Evolutionary conservation across 2,329 filamentous ascomycete species (phyloP).

Genomic region (Sarocladium kiliense): DNA sequence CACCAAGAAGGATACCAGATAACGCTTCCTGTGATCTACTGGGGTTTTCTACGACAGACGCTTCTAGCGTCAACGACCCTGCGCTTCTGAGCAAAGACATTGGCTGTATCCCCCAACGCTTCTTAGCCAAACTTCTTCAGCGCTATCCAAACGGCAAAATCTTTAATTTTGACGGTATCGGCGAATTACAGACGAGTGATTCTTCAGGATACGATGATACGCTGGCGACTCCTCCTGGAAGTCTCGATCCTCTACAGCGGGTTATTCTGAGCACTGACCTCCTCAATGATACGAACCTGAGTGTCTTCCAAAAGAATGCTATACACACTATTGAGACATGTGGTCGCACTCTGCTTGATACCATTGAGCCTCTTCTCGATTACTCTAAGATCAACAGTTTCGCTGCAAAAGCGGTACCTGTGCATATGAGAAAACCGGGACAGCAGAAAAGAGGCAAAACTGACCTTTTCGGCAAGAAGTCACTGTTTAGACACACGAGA

Average conservation of each 20-base stretch:
- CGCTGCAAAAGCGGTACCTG: too few species aligned
- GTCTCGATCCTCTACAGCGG: slow-evolving; percentile 52
- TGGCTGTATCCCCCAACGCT: slow-evolving; percentile 27
- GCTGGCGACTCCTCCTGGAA: not conserved
- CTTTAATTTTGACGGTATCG: slow-evolving; percentile 36
- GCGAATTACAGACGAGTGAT: slow-evolving; percentile 26
- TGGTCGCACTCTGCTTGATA: slow-evolving; percentile 42
- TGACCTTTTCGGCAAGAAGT: not conserved
- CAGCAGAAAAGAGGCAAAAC: not conserved
- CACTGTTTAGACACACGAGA: slow-evolving; percentile 14
- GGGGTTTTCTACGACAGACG: slow-evolving; percentile 29
- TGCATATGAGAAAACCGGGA: too few species aligned
- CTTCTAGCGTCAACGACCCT: slow-evolving; percentile 26
- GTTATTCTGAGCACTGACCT: slow-evolving; percentile 49
- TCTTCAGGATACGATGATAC: slow-evolving; percentile 18
- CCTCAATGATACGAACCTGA: slow-evolving; percentile 35
- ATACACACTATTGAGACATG: slow-evolving; percentile 40
- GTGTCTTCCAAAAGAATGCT: slow-evolving; percentile 35
- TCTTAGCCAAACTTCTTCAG: slow-evolving; percentile 34
- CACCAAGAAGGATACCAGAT: not conserved
- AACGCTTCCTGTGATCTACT: slow-evolving; percentile 24
- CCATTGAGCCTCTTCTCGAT: slow-evolving; percentile 42
- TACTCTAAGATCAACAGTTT: slow-evolving; percentile 35
- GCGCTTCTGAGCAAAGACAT: slow-evolving; percentile 12
- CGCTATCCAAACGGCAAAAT: slow-evolving; percentile 40